A percentile compares a stretch with the other conserved stretches of the same genome.
These are phyloP conservation scores for Geum urbanum DNA, from an alignment of 306 rosid species.

Conservation along the genomic window DNA sequence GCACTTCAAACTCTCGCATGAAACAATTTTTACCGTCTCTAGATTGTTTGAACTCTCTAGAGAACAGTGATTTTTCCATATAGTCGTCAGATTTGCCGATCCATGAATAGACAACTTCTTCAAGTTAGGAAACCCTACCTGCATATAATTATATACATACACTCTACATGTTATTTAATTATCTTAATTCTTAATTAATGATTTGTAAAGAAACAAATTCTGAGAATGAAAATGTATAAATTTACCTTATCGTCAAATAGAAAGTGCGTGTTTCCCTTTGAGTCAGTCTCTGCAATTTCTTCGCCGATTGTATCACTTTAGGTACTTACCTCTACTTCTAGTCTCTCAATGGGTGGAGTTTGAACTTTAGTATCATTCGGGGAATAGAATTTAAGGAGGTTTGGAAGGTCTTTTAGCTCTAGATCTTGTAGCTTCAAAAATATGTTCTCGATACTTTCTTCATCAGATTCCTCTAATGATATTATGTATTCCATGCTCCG, in stretches of 20 bases:
- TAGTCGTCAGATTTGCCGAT: background rate
- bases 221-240: background rate
- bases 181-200: background rate
- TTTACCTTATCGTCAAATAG: background rate
- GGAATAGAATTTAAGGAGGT: constrained; percentile 3
- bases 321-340: background rate
- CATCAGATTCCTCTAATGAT: background rate
- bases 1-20: constrained; percentile 21
- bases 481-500: constrained; percentile 24
- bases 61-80: background rate
- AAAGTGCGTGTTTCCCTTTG: background rate
- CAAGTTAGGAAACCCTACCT: background rate
- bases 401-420: background rate
- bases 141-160: too few species aligned
- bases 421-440: background rate
- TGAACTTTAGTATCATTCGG: background rate
- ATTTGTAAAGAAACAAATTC: too few species aligned
- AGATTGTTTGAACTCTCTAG: background rate
- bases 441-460: background rate
- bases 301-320: background rate
- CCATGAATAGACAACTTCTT: background rate
- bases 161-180: background rate
- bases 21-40: background rate
- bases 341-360: background rate
- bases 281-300: background rate